Conservation (phyloP, 1,139 yeast genomes). For the Sugiyamaella paludigena region DNA sequence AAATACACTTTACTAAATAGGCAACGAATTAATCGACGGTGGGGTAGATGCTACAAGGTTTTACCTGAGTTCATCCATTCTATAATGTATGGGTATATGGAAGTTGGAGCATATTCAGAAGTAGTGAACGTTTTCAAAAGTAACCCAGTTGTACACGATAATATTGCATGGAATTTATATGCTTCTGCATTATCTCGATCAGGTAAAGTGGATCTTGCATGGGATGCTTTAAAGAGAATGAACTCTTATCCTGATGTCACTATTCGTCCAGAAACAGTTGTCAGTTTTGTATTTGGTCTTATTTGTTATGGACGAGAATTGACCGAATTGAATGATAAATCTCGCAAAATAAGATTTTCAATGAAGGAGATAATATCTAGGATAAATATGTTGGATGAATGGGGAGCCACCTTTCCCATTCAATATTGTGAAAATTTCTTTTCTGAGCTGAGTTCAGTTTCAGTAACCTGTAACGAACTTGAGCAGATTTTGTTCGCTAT, state of each 20-base stretch:
- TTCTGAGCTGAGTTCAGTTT: neutral
- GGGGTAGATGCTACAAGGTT: no score
- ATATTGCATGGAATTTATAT: slow-evolving; percentile 7
- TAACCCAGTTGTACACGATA: neutral
- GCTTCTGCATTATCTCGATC: slow-evolving; percentile 9
- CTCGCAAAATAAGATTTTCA: neutral
- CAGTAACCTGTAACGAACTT: slow-evolving; percentile 9
- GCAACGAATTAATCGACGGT: no score
- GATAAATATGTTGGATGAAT: neutral
- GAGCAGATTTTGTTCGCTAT: neutral
- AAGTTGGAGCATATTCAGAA: neutral
- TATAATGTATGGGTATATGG: slow-evolving; percentile 13
- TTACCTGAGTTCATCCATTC: slow-evolving; percentile 5
- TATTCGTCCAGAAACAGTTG: slow-evolving; percentile 3
- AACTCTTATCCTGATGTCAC: neutral
- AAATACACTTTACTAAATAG: no score
- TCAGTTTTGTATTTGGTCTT: slow-evolving; percentile 3
- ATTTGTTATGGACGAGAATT: slow-evolving; percentile 9
- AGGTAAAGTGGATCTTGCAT: slow-evolving; percentile 6
- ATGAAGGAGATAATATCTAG: slow-evolving; percentile 1
- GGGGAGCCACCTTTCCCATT: slow-evolving; percentile 10
- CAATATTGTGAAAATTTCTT: slow-evolving; percentile 6
- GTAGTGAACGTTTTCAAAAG: neutral
- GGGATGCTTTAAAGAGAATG: slow-evolving; percentile 8
- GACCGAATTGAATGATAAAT: neutral